Base-by-base conservation (phyloP, 192 early-diverging fungal genomes). In the Coemansia sp. region DNA sequence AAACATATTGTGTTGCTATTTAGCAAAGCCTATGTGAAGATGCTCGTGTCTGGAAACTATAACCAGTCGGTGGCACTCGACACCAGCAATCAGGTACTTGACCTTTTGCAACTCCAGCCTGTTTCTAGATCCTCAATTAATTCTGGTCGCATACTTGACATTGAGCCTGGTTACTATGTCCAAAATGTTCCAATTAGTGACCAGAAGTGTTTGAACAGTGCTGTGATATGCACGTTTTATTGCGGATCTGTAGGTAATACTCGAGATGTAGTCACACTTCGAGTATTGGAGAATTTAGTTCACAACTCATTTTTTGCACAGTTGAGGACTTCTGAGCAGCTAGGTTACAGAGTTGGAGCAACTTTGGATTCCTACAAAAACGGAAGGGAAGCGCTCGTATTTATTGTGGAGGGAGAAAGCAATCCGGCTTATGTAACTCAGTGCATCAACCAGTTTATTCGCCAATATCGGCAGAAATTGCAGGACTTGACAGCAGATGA, bases 291-390 rank as follows among this genome's bases (percentile, higher is more conserved):
- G 2, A 91, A 92, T 44, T 92, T 97, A 54, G 75, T 88, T 11
- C 74, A 89, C 36, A 90, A 94, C 66, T 92, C 94, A 15, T 90
- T 88, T 55, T 99, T 97, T 81, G 89, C 96, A 76, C 89, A 94
- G 67, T 75, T 99, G 51, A 88, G 96, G 22, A 98, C 96, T 11
- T 94, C 97, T 65, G 92, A 93, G 68, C 90, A 93, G 72, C 84
- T 94, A 24, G 93, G 93, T 0, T 92, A 92, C 70, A 62, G 83
- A 1, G 70, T 68, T 12, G 1, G 13, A 10, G 40, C 70, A 15
- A 6, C 0, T 0, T 3, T 24, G 12, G n/a, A 0, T 7, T 24
- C 10, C 11, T 38, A 18, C 7, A 59, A 38, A 2, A 24, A 8
- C 22, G 75, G 75, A 15, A 59, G 49, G n/a, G 20, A 29, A 2